A percentile compares a stretch with the other conserved stretches of the same genome.
phyloP scores from a whole-genome alignment of 495 filamentous ascomycete species.

The Neurospora sp. region DNA sequence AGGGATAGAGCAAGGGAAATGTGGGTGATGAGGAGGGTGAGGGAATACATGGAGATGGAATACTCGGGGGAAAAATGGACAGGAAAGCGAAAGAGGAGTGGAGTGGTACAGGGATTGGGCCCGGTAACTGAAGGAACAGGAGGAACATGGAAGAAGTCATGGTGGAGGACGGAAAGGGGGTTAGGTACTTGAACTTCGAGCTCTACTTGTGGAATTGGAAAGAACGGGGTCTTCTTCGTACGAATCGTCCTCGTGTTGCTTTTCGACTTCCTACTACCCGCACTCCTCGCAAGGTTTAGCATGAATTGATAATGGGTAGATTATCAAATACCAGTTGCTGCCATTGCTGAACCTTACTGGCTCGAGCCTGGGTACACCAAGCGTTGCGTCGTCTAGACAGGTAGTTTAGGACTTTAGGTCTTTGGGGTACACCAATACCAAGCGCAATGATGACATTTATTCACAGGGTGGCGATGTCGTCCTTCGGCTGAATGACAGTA shows the following conservation, averaged over 20 bases:
- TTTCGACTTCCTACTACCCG: neutral
- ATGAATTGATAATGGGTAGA: neutral
- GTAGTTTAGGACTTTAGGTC: neutral
- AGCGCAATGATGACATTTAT: neutral
- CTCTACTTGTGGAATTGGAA: neutral
- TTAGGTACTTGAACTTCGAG: neutral
- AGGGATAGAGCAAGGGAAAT: neutral
- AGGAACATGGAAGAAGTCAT: neutral
- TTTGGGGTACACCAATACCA: neutral
- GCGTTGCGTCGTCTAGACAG: neutral
- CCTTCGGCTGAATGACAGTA: neutral
- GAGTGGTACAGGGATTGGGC: neutral
- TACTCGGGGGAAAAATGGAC: neutral
- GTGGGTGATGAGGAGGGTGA: neutral
- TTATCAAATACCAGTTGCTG: neutral
- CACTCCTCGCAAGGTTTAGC: neutral
- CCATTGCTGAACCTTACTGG: neutral
- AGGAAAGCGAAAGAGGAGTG: neutral
- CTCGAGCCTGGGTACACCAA: neutral
- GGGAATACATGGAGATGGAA: neutral
- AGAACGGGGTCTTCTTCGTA: neutral
- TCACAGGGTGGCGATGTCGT: neutral
- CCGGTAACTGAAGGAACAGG: neutral
- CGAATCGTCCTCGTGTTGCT: neutral
- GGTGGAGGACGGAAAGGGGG: neutral